A percentile compares a stretch with the other conserved stretches of the same genome.
Evolutionary conservation across 1,139 yeast species (phyloP).

Genomic region (Lodderomyces parapsilosis): DNA sequence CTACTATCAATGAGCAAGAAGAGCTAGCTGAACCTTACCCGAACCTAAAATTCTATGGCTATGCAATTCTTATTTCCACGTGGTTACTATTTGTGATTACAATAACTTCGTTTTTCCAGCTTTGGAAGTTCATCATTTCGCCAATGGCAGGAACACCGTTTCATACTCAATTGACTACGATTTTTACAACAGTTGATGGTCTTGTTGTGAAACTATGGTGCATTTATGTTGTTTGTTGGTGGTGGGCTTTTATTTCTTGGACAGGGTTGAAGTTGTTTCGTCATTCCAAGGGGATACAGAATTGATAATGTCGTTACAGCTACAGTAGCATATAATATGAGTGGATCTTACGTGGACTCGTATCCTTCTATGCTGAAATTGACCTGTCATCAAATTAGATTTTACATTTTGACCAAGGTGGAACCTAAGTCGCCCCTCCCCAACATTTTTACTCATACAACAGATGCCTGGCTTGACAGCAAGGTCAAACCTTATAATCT

Average conservation of each 20-base stretch:
- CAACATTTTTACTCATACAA: no score
- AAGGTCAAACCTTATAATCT: no score
- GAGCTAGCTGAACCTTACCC: background rate
- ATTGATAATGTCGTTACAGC: no score
- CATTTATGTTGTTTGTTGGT: conserved; percentile 63
- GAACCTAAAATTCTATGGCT: conserved; percentile 31
- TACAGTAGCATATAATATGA: no score
- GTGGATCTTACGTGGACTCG: no score
- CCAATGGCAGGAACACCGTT: conserved; percentile 22
- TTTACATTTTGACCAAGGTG: no score
- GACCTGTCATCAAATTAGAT: no score
- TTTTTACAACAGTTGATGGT: conserved; percentile 34
- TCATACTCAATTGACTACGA: conserved; percentile 15
- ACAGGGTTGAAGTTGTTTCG: conserved; percentile 73
- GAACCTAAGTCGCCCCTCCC: no score
- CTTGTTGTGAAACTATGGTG: conserved; percentile 54
- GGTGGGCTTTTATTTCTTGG: conserved; percentile 79
- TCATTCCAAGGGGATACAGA: conserved; percentile 62
- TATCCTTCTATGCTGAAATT: no score
- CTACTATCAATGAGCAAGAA: background rate
- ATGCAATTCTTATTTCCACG: conserved; percentile 31
- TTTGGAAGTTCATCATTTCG: conserved; percentile 44
- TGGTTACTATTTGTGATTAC: conserved; percentile 45
- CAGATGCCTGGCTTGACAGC: no score
- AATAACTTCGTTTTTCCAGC: conserved; percentile 40